Percentiles rank a stretch among this genome's conserved stretches.
These are phyloP conservation scores for Primulina huaijiensis DNA, from an alignment of 257 asterid species.

Conservation along the genomic window DNA sequence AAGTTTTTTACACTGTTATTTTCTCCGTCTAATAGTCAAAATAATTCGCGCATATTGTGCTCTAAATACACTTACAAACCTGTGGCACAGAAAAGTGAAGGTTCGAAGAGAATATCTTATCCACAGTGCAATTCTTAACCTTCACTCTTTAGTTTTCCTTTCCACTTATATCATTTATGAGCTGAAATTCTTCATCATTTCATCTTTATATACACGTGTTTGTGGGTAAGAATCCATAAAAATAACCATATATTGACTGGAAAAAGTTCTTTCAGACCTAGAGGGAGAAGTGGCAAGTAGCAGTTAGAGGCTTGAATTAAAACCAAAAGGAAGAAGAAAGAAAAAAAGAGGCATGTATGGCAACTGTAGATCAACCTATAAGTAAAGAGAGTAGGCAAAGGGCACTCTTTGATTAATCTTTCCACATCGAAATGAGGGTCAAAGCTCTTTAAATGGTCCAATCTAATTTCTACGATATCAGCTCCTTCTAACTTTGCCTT, in stretches of 20 bases:
- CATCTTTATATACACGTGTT: background rate
- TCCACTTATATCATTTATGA: background rate
- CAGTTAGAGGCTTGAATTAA: background rate
- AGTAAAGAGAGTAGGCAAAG: slow-evolving; percentile 93
- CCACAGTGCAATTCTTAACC: background rate
- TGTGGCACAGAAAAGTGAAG: slow-evolving; percentile 4
- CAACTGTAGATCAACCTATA: slow-evolving; percentile 61
- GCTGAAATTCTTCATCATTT: background rate
- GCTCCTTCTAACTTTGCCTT: slow-evolving; percentile 75
- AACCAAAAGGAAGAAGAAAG: background rate
- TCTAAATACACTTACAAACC: slow-evolving; percentile 6
- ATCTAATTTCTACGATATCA: slow-evolving; percentile 85
- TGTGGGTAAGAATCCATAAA: background rate
- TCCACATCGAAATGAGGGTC: slow-evolving; percentile 50
- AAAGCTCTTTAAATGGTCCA: slow-evolving; percentile 78
- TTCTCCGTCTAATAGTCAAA: background rate
- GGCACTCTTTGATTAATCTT: slow-evolving; percentile 56
- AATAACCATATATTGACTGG: background rate
- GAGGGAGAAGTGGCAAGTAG: background rate
- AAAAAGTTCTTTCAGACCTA: no score
- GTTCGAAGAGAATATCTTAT: background rate
- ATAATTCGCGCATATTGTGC: background rate
- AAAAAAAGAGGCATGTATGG: background rate
- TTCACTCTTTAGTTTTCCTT: slow-evolving; percentile 10
- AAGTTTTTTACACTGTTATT: no score